Evolutionary conservation across 352 stramenopile species (phyloP), one percentile per base, ranked within the genome.

Genomic region (Phytophthora cajani): DNA sequence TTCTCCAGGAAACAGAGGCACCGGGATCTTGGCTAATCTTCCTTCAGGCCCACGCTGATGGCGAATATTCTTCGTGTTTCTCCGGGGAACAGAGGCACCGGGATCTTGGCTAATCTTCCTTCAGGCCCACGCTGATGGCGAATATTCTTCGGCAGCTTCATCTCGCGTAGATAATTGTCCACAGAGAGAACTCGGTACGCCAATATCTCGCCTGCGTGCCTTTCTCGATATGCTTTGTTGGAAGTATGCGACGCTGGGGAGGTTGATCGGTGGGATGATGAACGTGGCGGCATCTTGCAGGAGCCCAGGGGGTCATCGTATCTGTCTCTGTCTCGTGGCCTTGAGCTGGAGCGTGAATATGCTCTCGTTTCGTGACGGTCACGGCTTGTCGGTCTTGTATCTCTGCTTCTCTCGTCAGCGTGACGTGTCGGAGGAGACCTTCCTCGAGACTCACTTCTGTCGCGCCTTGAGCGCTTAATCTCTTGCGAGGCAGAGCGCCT

Each of bases 1-100:
- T 58, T 74, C 67, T 19, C 67, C 61, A 58, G 61, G 19, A 21
- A 74, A 66, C 38, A 74, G 61, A 30, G 67, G 67, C 46, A 62
- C 42, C 46, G 67, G 61, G 44, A 74, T 74, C 38, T 66, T 74
- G 36, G 36, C 19, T 23, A 74, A 30, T 32, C 58, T 70, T 27
- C 33, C 67, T 46, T 58, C 57, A 38, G 36, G 0, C 6, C 47
- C 44, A 50, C 49, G 53, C 23, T 53, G 42, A 19, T 49, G n/a
- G 42, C 42, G 42, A 49, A 21, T 55, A 12, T 42, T 46, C 33
- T 72, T 75, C 8, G 55, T 32, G 61, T 74, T 58, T 74, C 67
- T 19, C 67, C 61, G 54, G 61, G 19, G 27, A 74, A 66, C 38
- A 74, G 61, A 30, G 67, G 67, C 46, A 62, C 42, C 46, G 67